Evolutionary conservation across 2,329 filamentous ascomycete species (phyloP).

Genomic region (Alternaria rosae): DNA sequence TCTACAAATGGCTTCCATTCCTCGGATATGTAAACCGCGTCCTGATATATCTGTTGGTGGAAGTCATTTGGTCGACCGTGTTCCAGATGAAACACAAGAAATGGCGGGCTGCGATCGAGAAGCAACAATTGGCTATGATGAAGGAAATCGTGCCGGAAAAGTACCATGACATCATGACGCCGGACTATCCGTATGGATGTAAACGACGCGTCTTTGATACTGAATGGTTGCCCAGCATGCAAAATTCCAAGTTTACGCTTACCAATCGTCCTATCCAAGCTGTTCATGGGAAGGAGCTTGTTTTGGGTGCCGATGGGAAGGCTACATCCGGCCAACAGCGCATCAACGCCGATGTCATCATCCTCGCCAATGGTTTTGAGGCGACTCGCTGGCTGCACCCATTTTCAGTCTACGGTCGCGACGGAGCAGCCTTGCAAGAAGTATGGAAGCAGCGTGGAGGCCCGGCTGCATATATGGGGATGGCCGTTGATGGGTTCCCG

Average conservation of each 20-base stretch:
- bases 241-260: conserved; percentile 7
- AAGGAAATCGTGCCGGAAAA: conserved; percentile 10
- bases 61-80: neutral
- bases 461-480: neutral
- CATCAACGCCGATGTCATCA: neutral
- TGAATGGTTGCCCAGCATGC: conserved; percentile 14
- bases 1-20: conserved; percentile 3
- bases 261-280: neutral
- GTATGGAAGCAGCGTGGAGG: neutral
- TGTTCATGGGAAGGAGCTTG: neutral
- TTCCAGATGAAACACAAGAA: conserved; percentile 4
- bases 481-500: neutral
- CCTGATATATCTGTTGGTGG: conserved; percentile 1
- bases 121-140: neutral
- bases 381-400: neutral
- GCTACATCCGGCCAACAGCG: neutral
- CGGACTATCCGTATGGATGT: conserved; percentile 35
- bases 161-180: conserved; percentile 25
- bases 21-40: conserved; percentile 3
- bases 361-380: neutral
- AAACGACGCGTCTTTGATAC: conserved; percentile 43
- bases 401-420: neutral
- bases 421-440: neutral
- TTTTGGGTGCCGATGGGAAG: neutral
- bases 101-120: neutral